Evolutionary conservation across 2,329 filamentous ascomycete species (phyloP), one percentile per base, ranked within the genome.

Genomic region (Alternaria gaisen): DNA sequence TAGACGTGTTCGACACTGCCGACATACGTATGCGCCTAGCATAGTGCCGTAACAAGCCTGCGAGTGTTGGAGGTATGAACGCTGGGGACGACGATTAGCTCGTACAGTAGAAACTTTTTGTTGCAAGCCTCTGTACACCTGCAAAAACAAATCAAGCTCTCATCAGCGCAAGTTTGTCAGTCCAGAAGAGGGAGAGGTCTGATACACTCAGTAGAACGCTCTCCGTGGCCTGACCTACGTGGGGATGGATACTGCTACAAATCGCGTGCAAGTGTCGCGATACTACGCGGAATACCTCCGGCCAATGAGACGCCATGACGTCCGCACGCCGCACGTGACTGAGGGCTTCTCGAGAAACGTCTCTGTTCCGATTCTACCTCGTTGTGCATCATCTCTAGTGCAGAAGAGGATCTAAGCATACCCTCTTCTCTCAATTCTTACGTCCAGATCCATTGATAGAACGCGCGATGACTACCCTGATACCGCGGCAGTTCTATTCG

Each of bases 401-500:
- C 24, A 43, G 20, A 47, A 42, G 18, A 22, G 12, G 12, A 7
- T 26, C 18, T 6, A 7, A 42, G 10, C 2, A 24, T 42, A 14
- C 9, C 20, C n/a, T 28, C 1, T 1, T 22, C 6, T 32, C 32
- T 20, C 24, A 32, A 11, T 24, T 22, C 11, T 10, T 16, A 22
- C 40, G 24, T 22, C 16, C 30, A 42, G 20, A 16, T 34, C 18
- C 3, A 32, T 42, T 53, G 26, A 8, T 36, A 26, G 5, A 20
- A 24, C 14, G 7, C 50, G 64, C 30, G 22, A 98, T 98, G 94
- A 91, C 94, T 12, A 90, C 90, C 41, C 85, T 97, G 44, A 81
- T 85, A 44, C 92, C 92, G 50, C 88, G 92, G 58, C 83, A 86
- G 58, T 88, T 92, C 0, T 98, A 98, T 82, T 89, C 90, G 44